phyloP scores from a whole-genome alignment of 129 eudicot species.

The Daucus carota region DH1_v3.0 NC_030389.2:5794501-5795000 shows the following conservation, averaged over 20 bases:
- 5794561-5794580: constrained; percentile 90
- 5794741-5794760: constrained; percentile 92
- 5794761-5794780: constrained; percentile 92
- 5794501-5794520: constrained; percentile 75
- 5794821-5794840: constrained; percentile 75
- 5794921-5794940: constrained; percentile 80
- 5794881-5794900: constrained; percentile 79
- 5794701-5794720: background rate
- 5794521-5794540: constrained; percentile 68
- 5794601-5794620: constrained; percentile 41
- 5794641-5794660: constrained; percentile 85
- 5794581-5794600: constrained; percentile 83
- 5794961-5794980: constrained; percentile 95
- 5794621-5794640: constrained; percentile 89
- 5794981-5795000: constrained; percentile 82
- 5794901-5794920: constrained; percentile 79
- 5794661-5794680: background rate
- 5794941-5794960: constrained; percentile 70
- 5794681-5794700: background rate
- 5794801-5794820: constrained; percentile 60
- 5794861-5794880: constrained; percentile 89
- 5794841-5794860: constrained; percentile 93
- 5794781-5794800: constrained; percentile 87
- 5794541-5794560: constrained; percentile 76
- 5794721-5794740: background rate